Base-by-base conservation (phyloP, 208 protist species). In the Crithidia thermophila region DNA sequence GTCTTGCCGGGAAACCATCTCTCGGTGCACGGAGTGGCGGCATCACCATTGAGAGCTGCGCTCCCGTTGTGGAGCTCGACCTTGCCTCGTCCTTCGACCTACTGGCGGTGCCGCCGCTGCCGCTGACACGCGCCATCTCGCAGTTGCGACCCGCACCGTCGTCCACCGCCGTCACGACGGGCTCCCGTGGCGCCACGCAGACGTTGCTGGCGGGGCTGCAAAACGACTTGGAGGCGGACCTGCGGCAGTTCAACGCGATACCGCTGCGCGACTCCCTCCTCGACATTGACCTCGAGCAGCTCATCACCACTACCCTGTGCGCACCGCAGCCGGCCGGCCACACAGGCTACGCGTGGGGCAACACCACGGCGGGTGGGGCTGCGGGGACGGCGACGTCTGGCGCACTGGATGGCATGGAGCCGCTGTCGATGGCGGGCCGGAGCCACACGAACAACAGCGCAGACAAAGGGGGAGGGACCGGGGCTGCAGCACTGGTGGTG, bases 61-160 rank as follows among this genome's bases (percentile, higher is more conserved):
- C 31, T 3, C 28, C 21, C 3, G 11, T 43, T n/a, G 25, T 43
- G 18, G 39, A 52, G 20, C 4, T 69, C 6, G 63, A 69, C 25
- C 20, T 69, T 3, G 63, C 43, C 9, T 55, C 63, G 21, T 42
- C 36, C 31, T 69, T 69, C 23, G 63, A 69, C 52, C 63, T 53
- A 3, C 42, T 69, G 4, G 52, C 63, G 7, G 63, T 69, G 18
- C 63, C 63, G 5, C 63, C 63, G 63, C 43, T 69, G 42, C 63
- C 63, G 27, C 63, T 53, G 18, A 61, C 63, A 16, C 51, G 51
- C 5, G 51, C 51, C 1, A 14, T 61, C 6, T 27, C 39, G 18
- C 36, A 18, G 10, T 39, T 16, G 16, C 55, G 55, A 0, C 40
- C 18, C 28, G 7, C 53, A 21, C 1, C 20, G 13, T 46, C 53